A percentile compares a stretch with the other conserved stretches of the same genome.
phyloP scores from a whole-genome alignment of 768 basidiomycete genomes.

The Gymnopilus junonius region DNA sequence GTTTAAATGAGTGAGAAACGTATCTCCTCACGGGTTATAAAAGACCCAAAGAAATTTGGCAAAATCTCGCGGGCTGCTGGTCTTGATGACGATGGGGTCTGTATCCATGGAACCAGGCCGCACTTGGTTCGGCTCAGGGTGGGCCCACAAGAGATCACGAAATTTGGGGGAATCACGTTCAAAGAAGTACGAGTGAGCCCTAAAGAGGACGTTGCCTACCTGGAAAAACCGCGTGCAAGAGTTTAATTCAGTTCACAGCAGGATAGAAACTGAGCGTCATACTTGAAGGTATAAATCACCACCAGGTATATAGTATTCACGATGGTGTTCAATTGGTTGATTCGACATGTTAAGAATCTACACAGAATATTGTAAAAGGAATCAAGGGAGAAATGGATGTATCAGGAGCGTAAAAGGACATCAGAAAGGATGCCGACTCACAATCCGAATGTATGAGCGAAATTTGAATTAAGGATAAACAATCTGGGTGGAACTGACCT shows the following conservation, averaged over 20 bases:
- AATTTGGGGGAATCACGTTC: constrained; percentile 54
- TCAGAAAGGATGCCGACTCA: neutral
- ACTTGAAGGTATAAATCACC: constrained; percentile 55
- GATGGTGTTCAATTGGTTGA: constrained; percentile 22
- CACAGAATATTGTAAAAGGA: neutral
- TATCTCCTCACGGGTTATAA: constrained; percentile 56
- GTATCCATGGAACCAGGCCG: constrained; percentile 36
- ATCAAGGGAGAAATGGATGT: neutral
- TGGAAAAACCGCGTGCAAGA: neutral
- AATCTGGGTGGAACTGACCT: neutral
- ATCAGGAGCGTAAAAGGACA: neutral
- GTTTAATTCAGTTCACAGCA: neutral
- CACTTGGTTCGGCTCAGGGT: constrained; percentile 28
- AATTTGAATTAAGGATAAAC: neutral
- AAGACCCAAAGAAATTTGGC: constrained; percentile 64
- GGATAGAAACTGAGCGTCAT: constrained; percentile 17
- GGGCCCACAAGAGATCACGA: constrained; percentile 30
- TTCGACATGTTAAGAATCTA: neutral
- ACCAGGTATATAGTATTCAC: constrained; percentile 48
- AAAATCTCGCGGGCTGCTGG: constrained; percentile 51
- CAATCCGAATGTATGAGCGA: neutral
- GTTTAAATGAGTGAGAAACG: neutral
- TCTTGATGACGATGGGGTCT: constrained; percentile 44
- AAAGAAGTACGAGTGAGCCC: constrained; percentile 60
- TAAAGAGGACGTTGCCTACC: constrained; percentile 36